Evolutionary conservation across 129 eudicot species (phyloP), one percentile per base, ranked within the genome.

Genomic region (Smallanthus sonchifolius): DNA sequence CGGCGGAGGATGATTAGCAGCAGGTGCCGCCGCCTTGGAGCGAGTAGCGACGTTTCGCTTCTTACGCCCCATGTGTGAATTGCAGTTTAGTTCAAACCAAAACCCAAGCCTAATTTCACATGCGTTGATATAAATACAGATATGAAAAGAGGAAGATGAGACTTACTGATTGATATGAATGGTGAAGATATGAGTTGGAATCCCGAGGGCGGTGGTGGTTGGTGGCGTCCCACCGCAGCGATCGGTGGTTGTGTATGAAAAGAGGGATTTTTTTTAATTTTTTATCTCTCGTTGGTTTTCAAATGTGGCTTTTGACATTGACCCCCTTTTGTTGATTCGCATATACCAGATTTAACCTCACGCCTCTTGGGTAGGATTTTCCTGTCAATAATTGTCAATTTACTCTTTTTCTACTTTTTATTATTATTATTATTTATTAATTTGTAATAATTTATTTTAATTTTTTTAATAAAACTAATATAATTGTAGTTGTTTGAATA

Each of bases 31-130:
- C 36, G 84, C 68, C 73, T 81, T 85, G 81, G 85, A 72, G 83
- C 96, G 93, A 78, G 88, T 79, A 74, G 85, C 87, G 84, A 77
- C 52, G 75, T 54, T 83, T 60, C 91, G 89, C 94, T 92, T 92
- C 87, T 92, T 92, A 44, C 81, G 93, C 75, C 97, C 97, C 97
- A 92, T 92, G 72, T 11, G 68, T 40, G 38, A n/a, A 72, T 79
- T 51, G 47, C 24, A 72, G 73, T 8, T 79, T 55, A 70, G 48
- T 62, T 74, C 7, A 79, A 19, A 47, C 51, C 77, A 74, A 82
- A 63, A 79, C 6, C 35, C 38, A 65, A 15, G 35, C 52, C 75
- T 55, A 65, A 77, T 76, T 77, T 73, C 70, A 77, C 80, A 79
- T 7, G 64, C 36, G 64, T 2, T 28, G 42, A 38, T 38, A 38